These are phyloP conservation scores for Rugosomyces carneus DNA, from an alignment of 1,284 basidiomycete species.

Conservation along the genomic window DNA sequence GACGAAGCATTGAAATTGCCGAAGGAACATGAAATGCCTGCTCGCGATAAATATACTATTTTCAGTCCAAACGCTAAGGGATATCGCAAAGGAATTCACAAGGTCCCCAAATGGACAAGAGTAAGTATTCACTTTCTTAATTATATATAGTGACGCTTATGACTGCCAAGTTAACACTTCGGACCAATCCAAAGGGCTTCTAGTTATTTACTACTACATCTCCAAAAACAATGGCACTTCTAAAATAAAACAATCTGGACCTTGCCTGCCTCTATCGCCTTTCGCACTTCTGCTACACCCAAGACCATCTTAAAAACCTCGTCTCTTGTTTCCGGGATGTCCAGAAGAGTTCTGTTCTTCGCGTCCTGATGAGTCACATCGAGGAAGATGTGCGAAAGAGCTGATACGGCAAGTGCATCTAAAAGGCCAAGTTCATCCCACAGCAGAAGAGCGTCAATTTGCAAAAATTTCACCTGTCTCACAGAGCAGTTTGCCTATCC, in stretches of 20 bases:
- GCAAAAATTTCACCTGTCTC: conserved; percentile 55
- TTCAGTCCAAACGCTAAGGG: conserved; percentile 69
- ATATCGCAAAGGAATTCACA: conserved; percentile 94
- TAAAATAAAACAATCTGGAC: conserved; percentile 74
- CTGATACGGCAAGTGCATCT: conserved; percentile 68
- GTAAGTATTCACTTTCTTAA: conserved; percentile 40
- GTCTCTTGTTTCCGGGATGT: conserved; percentile 76
- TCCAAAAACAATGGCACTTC: conserved; percentile 15
- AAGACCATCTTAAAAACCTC: conserved; percentile 75
- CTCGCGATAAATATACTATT: conserved; percentile 93
- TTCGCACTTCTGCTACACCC: conserved; percentile 51
- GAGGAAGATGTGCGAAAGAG: conserved; percentile 76
- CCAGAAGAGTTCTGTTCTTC: conserved; percentile 69
- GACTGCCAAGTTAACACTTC: conserved; percentile 59
- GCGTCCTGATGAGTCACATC: conserved; percentile 65
- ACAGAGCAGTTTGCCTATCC: conserved; percentile 73
- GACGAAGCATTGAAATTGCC: conserved; percentile 69
- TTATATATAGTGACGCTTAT: not conserved
- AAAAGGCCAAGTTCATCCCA: conserved; percentile 1
- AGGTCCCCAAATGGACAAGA: conserved; percentile 91
- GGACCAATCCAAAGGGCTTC: conserved; percentile 88
- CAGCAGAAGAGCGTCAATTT: not conserved
- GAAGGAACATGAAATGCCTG: conserved; percentile 83
- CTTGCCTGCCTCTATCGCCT: conserved; percentile 63
- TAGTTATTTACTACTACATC: conserved; percentile 31